A percentile compares a stretch with the other conserved stretches of the same genome.
Conservation (phyloP, 1,139 yeast genomes). For the Suhomyces choctaworum region DNA sequence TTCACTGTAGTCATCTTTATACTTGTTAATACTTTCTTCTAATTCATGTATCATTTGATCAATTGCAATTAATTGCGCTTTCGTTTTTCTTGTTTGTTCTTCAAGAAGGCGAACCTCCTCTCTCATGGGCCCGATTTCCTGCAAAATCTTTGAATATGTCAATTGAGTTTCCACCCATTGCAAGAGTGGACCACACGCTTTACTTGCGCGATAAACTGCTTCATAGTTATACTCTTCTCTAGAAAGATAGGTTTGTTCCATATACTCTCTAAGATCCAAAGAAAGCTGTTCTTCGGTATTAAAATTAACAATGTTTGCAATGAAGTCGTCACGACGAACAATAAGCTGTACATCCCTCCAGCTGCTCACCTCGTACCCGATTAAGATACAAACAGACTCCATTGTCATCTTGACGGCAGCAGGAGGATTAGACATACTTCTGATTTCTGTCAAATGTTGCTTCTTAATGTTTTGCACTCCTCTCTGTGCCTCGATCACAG, state of each 20-base stretch:
- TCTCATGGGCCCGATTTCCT: slow-evolving; percentile 72
- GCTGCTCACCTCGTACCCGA: slow-evolving; percentile 66
- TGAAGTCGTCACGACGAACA: slow-evolving; percentile 84
- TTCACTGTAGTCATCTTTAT: slow-evolving; percentile 67
- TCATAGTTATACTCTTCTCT: slow-evolving; percentile 69
- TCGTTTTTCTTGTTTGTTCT: slow-evolving; percentile 58
- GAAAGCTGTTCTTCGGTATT: slow-evolving; percentile 64
- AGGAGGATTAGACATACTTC: slow-evolving; percentile 93
- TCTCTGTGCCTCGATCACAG: slow-evolving; percentile 76
- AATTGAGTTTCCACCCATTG: slow-evolving; percentile 92
- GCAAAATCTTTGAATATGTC: slow-evolving; percentile 65
- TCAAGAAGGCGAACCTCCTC: slow-evolving; percentile 66
- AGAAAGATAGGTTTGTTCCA: slow-evolving; percentile 62
- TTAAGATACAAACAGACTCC: slow-evolving; percentile 81
- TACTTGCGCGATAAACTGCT: slow-evolving; percentile 83
- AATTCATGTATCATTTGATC: slow-evolving; percentile 80
- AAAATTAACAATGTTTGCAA: slow-evolving; percentile 75
- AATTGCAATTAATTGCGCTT: slow-evolving; percentile 70
- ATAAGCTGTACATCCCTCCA: slow-evolving; percentile 89
- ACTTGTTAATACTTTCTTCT: slow-evolving; percentile 64
- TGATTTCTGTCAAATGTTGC: slow-evolving; percentile 83
- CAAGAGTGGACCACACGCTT: slow-evolving; percentile 90
- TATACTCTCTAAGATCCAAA: slow-evolving; percentile 48
- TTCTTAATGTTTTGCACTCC: slow-evolving; percentile 92
- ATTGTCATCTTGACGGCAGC: slow-evolving; percentile 79